These are phyloP conservation scores for Arthrobotrys iridis DNA, from an alignment of 2,329 filamentous ascomycete species.

Conservation along the genomic window DNA sequence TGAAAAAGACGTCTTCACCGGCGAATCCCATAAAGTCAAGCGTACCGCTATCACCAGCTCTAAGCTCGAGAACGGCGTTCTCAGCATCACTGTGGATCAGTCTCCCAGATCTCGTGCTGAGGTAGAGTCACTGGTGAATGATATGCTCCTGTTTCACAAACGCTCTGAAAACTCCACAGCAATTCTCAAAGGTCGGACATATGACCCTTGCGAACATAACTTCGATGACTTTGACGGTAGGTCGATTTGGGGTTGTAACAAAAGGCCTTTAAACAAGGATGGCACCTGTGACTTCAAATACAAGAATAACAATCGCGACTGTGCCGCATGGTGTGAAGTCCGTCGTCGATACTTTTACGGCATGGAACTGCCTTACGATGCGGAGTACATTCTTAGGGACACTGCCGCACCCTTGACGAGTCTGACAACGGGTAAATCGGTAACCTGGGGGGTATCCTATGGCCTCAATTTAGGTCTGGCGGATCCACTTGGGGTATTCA, in stretches of 20 bases:
- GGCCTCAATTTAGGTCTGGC: background rate
- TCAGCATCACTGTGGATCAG: background rate
- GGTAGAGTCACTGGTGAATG: background rate
- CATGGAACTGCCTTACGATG: background rate
- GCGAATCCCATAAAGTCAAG: background rate
- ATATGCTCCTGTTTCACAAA: background rate
- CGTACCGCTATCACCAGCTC: background rate
- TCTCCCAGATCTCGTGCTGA: background rate
- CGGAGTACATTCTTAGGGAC: background rate
- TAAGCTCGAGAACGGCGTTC: constrained; percentile 1
- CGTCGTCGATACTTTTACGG: constrained; percentile 11
- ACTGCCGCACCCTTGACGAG: background rate
- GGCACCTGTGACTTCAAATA: constrained; percentile 7
- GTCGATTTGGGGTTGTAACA: constrained; percentile 23
- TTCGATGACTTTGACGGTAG: background rate
- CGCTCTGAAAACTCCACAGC: background rate
- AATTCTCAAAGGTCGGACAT: background rate
- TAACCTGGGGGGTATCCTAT: constrained; percentile 11
- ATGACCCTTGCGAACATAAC: background rate
- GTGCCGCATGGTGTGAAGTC: constrained; percentile 15
- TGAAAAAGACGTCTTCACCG: background rate
- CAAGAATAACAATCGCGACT: constrained; percentile 9
- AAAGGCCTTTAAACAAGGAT: background rate
- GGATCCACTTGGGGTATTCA: background rate
- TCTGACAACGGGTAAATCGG: background rate